Evolutionary conservation across 129 eudicot genomes (phyloP).

Genomic region (Chrysanthemum lavandulifolium): DNA sequence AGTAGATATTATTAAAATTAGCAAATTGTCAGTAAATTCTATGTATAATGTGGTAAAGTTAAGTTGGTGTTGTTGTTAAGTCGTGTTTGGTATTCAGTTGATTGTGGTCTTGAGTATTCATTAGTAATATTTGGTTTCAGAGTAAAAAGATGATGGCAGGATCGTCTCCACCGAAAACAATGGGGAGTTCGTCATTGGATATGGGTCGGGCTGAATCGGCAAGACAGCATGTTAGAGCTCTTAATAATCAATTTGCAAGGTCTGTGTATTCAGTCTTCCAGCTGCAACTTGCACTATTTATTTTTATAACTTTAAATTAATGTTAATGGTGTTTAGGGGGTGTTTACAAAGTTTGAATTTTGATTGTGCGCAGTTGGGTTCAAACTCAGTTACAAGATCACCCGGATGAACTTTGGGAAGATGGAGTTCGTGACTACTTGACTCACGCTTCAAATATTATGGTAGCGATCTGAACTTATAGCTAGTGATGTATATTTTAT

Average conservation of each 20-base stretch:
- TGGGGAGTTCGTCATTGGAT: slow-evolving; percentile 50
- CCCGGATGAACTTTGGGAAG: slow-evolving; percentile 99
- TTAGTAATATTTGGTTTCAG: slow-evolving; percentile 39
- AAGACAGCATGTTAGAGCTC: slow-evolving; percentile 95
- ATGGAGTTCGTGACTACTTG: slow-evolving; percentile 77
- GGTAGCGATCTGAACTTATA: slow-evolving; percentile 45
- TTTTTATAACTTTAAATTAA: too few relatives aligned
- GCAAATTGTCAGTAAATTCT: too few relatives aligned
- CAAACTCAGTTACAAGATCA: slow-evolving; percentile 77
- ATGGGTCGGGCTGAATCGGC: slow-evolving; percentile 62
- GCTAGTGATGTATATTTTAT: not conserved
- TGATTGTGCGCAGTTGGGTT: slow-evolving; percentile 72
- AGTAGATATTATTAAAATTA: too few relatives aligned
- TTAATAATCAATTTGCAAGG: slow-evolving; percentile 94
- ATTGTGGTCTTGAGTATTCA: too few relatives aligned
- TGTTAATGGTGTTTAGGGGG: not conserved
- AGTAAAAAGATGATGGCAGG: slow-evolving; percentile 63
- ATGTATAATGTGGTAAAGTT: too few relatives aligned
- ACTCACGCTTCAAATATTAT: slow-evolving; percentile 69
- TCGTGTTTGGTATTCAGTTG: too few relatives aligned
- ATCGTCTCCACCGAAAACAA: slow-evolving; percentile 42
- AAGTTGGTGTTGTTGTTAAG: too few relatives aligned
- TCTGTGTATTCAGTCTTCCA: slow-evolving; percentile 28
- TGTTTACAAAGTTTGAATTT: not conserved
- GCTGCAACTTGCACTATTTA: not conserved